Evolutionary conservation across 495 filamentous ascomycete species (phyloP).

Genomic region (Penicillium antarcticum): DNA sequence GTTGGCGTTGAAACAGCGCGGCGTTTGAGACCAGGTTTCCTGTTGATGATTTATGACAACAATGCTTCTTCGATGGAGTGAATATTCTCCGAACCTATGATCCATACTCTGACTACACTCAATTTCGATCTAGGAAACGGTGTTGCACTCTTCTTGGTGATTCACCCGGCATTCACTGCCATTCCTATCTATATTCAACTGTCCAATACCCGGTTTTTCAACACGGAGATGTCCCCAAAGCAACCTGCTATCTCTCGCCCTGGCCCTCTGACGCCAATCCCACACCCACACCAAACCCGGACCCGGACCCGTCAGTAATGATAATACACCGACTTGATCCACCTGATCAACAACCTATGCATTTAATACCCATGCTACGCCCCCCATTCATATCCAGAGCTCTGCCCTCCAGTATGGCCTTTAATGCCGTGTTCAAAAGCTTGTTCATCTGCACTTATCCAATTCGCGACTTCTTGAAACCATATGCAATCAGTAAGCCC

Average conservation of each 20-base stretch:
- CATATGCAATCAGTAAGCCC: too few relatives aligned
- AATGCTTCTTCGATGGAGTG: not conserved
- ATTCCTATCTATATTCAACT: not conserved
- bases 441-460: too few relatives aligned
- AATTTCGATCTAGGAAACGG: not conserved
- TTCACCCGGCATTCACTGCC: not conserved
- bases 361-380: too few relatives aligned
- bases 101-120: not conserved
- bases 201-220: not conserved
- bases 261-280: too few relatives aligned
- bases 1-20: not conserved
- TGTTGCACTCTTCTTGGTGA: not conserved
- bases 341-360: too few relatives aligned
- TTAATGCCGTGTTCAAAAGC: too few relatives aligned
- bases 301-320: too few relatives aligned
- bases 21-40: not conserved
- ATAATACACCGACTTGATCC: too few relatives aligned
- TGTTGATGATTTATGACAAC: constrained; percentile 1
- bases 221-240: not conserved
- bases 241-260: not conserved
- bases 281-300: too few relatives aligned
- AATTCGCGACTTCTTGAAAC: too few relatives aligned
- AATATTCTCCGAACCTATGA: not conserved
- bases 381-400: too few relatives aligned
- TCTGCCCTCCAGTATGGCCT: too few relatives aligned